These are phyloP conservation scores for Colletotrichum nymphaeae DNA, from an alignment of 2,329 filamentous ascomycete species.

Conservation along the genomic window DNA sequence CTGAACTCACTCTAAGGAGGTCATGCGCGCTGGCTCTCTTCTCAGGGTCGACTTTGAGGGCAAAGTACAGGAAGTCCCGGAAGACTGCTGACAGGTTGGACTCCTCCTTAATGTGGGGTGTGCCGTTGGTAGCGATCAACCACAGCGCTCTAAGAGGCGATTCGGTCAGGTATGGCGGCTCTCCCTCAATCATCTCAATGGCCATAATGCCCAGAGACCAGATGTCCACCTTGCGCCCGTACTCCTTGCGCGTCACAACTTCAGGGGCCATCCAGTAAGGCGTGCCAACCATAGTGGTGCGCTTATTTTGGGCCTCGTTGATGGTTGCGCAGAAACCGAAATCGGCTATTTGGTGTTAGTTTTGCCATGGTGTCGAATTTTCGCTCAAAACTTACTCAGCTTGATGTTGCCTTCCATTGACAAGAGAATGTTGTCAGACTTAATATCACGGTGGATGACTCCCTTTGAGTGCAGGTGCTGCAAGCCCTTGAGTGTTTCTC, in stretches of 20 bases:
- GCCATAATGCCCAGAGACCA: constrained; percentile 99
- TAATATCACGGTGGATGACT: constrained; percentile 98
- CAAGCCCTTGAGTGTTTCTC: constrained; percentile 90
- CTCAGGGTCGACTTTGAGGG: constrained; percentile 95
- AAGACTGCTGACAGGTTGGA: constrained; percentile 84
- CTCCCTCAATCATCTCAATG: constrained; percentile 99
- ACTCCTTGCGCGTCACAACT: constrained; percentile 96
- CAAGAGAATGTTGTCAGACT: constrained; percentile 96
- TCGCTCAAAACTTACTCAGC: constrained; percentile 74
- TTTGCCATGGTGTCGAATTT: not conserved
- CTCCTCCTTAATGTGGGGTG: constrained; percentile 94
- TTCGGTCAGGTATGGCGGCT: constrained; percentile 96
- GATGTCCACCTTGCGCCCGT: constrained; percentile 97
- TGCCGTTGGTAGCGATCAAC: constrained; percentile 96
- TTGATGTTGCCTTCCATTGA: constrained; percentile 97
- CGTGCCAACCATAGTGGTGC: constrained; percentile 98
- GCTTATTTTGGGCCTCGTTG: constrained; percentile 96
- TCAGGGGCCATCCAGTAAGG: constrained; percentile 99
- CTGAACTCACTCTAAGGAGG: constrained; percentile 80
- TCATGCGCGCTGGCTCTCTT: constrained; percentile 96
- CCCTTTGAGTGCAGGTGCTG: constrained; percentile 98
- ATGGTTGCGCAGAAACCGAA: constrained; percentile 99
- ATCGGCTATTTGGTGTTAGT: constrained; percentile 75
- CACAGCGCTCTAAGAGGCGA: constrained; percentile 93
- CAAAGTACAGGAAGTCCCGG: constrained; percentile 91